Base-by-base conservation (phyloP, 2,329 filamentous ascomycete genomes). In the Aspergillus viridinutans region DNA sequence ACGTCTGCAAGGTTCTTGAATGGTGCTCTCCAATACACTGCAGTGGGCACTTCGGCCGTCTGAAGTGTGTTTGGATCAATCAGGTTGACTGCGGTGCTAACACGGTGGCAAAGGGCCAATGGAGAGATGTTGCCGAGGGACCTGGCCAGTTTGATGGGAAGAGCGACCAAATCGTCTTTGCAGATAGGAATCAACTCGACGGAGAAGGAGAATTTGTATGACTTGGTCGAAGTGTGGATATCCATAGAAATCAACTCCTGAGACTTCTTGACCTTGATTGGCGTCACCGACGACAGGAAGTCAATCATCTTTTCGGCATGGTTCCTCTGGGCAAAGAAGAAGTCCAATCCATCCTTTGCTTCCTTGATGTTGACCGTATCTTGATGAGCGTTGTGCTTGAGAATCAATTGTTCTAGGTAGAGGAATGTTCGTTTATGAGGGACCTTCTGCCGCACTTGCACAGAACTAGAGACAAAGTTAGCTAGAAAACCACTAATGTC, bases 351-450 rank as follows among this genome's bases (percentile, higher is more conserved):
- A 67, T 97, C 92, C 76, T 92, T 92, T 28, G 90, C 90, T 77
- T 99, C 94, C 73, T 95, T 97, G 78, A 99, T 99, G 74, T 97
- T 99, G 76, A 97, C 92, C 0, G 93, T 94, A 65, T 99, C 92
- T 63, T 86, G 85, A 74, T 96, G 92, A 3, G 93, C 94, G 55
- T 85, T 85, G 73, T 97, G 92, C 80, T 97, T 97, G 66, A 99
- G 81, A 66, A 99, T 96, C 56, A 97, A 82, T 80, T 99, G 93
- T 76, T 97, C 94, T 38, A 97, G 85, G 71, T 84, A 90, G 57
- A 90, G 74, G 74, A 90, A 90, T 1, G 87, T 90, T 67, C 94
- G 83, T 85, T 97, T 99, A 79, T 99, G 94, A 4, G 90, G 85
- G 42, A 99, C 94, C 78, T 97, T 97, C 74, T 99, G 94, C 61